A percentile compares a stretch with the other conserved stretches of the same genome.
phyloP scores from a whole-genome alignment of 2,329 filamentous ascomycete species.

The Diaporthe vexans region DNA sequence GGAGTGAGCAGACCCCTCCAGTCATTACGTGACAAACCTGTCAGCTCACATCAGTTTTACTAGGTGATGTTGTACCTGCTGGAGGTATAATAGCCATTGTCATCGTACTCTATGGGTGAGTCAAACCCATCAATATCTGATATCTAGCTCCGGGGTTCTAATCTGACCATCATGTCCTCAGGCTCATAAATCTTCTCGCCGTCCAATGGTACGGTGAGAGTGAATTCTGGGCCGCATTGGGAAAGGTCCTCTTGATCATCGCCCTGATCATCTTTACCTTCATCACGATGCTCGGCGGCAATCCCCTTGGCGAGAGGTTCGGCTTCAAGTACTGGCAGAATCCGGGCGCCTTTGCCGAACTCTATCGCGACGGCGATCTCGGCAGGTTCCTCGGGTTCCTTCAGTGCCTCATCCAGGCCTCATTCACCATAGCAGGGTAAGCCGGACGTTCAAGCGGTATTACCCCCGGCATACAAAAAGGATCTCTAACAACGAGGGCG shows the following conservation, averaged over 20 bases:
- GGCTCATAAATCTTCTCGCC: constrained; percentile 47
- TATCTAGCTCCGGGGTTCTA: not conserved
- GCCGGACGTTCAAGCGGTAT: not conserved
- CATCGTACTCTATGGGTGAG: constrained; percentile 61
- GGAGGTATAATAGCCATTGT: constrained; percentile 72
- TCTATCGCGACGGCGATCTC: constrained; percentile 73
- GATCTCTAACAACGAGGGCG: not conserved
- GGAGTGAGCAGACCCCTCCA: constrained; percentile 56
- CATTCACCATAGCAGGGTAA: constrained; percentile 73
- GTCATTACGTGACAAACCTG: not conserved
- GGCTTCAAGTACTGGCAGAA: constrained; percentile 78
- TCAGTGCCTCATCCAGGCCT: constrained; percentile 79
- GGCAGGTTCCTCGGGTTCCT: constrained; percentile 84
- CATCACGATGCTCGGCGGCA: constrained; percentile 86
- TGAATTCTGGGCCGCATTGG: constrained; percentile 77
- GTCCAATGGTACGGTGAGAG: constrained; percentile 35
- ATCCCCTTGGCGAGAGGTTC: constrained; percentile 78
- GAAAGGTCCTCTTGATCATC: constrained; percentile 80
- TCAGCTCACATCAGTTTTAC: not conserved
- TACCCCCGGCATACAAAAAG: not conserved
- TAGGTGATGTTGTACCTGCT: constrained; percentile 61
- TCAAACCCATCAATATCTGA: constrained; percentile 46
- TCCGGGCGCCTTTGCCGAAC: constrained; percentile 78
- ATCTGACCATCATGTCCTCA: not conserved
- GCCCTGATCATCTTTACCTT: constrained; percentile 84